Conservation (phyloP, 73 alveolate genomes). For the Stentor coeruleus region DNA sequence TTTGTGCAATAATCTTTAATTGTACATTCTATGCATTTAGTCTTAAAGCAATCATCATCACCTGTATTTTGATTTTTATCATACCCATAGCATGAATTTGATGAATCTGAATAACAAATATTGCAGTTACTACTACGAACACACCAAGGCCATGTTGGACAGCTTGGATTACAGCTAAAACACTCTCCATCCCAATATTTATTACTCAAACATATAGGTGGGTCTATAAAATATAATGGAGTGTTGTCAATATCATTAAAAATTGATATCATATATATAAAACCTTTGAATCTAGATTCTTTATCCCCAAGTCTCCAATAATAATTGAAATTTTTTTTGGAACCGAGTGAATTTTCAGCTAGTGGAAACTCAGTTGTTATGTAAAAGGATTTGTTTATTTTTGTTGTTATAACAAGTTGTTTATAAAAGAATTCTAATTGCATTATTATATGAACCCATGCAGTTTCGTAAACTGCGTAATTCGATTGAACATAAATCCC, state of each 20-base stretch:
- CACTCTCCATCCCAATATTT: not conserved
- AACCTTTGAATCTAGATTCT: not conserved
- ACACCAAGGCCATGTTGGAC: constrained; percentile 11
- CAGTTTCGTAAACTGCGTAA: not conserved
- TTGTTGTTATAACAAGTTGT: not conserved
- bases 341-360: not conserved
- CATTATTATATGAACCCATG: not conserved
- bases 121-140: not conserved
- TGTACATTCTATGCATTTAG: no score
- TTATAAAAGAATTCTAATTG: not conserved
- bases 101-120: no score
- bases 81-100: no score
- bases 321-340: not conserved
- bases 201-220: not conserved
- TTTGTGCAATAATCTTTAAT: no score
- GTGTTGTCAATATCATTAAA: not conserved
- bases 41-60: no score
- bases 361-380: not conserved
- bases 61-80: no score
- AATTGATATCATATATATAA: no score
- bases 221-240: no score
- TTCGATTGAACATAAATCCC: no score
- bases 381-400: no score
- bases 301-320: no score
- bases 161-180: not conserved